phyloP scores from a whole-genome alignment of 768 basidiomycete genomes.

The Leccinum disarticulatum region DNA sequence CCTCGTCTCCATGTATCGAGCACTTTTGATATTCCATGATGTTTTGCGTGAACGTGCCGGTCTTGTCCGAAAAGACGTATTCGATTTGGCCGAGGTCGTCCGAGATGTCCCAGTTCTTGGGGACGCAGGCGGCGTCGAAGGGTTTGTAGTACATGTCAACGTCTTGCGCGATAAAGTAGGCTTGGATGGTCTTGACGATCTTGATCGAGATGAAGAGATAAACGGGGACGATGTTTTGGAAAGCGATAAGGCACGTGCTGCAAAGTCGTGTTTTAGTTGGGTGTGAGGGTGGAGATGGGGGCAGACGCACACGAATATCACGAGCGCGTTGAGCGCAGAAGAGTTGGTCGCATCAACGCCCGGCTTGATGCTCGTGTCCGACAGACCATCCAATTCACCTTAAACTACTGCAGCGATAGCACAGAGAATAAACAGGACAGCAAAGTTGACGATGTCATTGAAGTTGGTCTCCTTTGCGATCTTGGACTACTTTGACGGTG shows the following conservation, averaged over 20 bases:
- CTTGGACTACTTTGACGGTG: slow-evolving; percentile 95
- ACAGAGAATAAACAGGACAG: slow-evolving; percentile 76
- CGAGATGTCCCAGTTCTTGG: slow-evolving; percentile 98
- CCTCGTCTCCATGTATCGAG: slow-evolving; percentile 85
- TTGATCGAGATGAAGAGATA: slow-evolving; percentile 97
- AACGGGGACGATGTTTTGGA: slow-evolving; percentile 97
- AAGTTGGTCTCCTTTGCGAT: slow-evolving; percentile 99
- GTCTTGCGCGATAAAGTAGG: slow-evolving; percentile 95
- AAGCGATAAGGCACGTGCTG: slow-evolving; percentile 91
- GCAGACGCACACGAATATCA: slow-evolving; percentile 84
- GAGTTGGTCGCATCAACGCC: slow-evolving; percentile 63
- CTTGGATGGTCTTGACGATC: slow-evolving; percentile 97
- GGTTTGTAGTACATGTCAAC: slow-evolving; percentile 93
- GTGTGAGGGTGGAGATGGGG: neutral
- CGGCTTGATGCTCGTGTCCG: slow-evolving; percentile 62
- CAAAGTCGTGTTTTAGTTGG: slow-evolving; percentile 4
- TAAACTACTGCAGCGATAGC: slow-evolving; percentile 70
- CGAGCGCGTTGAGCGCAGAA: slow-evolving; percentile 67
- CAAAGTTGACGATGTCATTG: slow-evolving; percentile 94
- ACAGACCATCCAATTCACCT: slow-evolving; percentile 63
- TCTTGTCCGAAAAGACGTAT: slow-evolving; percentile 92
- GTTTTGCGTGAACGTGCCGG: slow-evolving; percentile 96
- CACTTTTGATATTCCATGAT: slow-evolving; percentile 99
- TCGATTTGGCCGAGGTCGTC: slow-evolving; percentile 99
- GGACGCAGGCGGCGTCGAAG: slow-evolving; percentile 84